Base-by-base conservation (phyloP, 768 basidiomycete genomes). In the Leccinum truebloodii region DNA sequence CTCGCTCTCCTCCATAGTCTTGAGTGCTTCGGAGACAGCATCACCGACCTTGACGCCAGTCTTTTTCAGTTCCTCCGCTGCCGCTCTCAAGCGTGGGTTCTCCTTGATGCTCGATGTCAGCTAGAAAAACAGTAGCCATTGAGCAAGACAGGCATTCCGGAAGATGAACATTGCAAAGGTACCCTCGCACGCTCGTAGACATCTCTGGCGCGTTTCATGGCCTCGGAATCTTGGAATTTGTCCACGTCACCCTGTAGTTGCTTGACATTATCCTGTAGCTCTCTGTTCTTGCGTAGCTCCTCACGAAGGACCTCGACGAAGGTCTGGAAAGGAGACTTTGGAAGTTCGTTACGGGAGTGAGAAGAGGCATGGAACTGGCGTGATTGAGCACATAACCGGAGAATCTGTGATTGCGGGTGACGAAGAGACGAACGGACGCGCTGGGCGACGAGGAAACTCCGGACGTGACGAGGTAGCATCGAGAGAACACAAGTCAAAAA, bases 181-280 rank as follows among this genome's bases (percentile, higher is more conserved):
- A 98, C 95, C 77, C 96, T 84, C 8, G 96, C 94, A 62, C 90
- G 86, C 78, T 98, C 96, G 77, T 98, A 98, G 60, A 92, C 87
- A 54, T 92, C 94, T 72, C 83, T 85, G 2, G 95, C 95, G 68
- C 83, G 84, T 79, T 92, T 94, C 94, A 99, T 89, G 14, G 95
- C 90, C 71, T 96, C 94, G 57, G 93, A 94, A 73, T 98, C 97
- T 80, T 98, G 95, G 53, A 98, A 77, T 77, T 97, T 97, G 78
- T 94, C 92, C 39, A 97, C 96, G 74, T 98, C 95, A 63, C 97
- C 97, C 77, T 96, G 94, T 18, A 99, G 82, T 77, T 97, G 94
- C 79, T 95, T 95, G 52, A 98, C 90, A 76, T 96, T 96, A 35
- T 98, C 95, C 78, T 96, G 94, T 54, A 97, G 81, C 73, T 96